phyloP scores from a whole-genome alignment of 2,329 filamentous ascomycete genomes.

The Akanthomyces dipterigenus region DNA sequence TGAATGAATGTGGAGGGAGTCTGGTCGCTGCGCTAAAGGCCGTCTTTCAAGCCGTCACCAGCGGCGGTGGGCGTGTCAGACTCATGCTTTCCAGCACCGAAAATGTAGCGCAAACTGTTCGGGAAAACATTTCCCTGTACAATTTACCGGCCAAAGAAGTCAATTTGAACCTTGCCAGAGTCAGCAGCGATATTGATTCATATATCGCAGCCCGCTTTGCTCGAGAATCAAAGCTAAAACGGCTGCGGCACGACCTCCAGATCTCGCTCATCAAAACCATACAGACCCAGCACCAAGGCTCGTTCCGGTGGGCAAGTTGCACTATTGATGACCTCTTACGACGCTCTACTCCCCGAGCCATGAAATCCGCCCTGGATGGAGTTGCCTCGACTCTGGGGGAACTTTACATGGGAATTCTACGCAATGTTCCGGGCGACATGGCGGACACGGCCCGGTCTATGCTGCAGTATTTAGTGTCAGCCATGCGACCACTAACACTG shows the following conservation, averaged over 20 bases:
- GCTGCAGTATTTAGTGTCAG: slow-evolving; percentile 7
- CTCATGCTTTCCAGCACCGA: not conserved
- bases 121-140: not conserved
- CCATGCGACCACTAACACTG: slow-evolving; percentile 4
- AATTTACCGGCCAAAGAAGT: not conserved
- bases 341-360: slow-evolving; percentile 3
- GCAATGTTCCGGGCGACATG: not conserved
- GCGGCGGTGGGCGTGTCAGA: not conserved
- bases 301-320: slow-evolving; percentile 8
- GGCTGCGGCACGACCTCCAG: slow-evolving; percentile 2
- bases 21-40: not conserved
- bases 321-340: slow-evolving; percentile 4
- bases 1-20: not conserved
- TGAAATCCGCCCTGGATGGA: slow-evolving; percentile 1
- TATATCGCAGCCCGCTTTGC: not conserved
- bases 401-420: slow-evolving; percentile 3
- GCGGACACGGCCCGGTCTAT: not conserved
- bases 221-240: not conserved
- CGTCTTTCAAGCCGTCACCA: not conserved
- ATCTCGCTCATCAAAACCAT: not conserved
- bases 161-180: not conserved
- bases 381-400: slow-evolving; percentile 5
- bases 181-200: not conserved
- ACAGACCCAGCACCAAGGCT: slow-evolving; percentile 6
- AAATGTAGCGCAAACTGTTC: not conserved